phyloP scores from a whole-genome alignment of 805 yeast species.

The Kazachstania psychrophila region DNA sequence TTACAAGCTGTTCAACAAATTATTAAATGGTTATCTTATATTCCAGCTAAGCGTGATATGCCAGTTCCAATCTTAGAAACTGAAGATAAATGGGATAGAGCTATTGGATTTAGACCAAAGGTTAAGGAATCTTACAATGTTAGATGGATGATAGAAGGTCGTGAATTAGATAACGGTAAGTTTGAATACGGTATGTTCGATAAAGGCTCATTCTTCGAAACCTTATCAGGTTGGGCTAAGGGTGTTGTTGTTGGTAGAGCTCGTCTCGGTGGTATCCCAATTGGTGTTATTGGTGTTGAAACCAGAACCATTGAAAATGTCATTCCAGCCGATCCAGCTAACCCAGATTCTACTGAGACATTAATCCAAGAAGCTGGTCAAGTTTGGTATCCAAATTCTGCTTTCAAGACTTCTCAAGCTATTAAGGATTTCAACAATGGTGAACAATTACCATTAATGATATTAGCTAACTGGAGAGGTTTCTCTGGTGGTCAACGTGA shows the following conservation, averaged over 20 bases:
- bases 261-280: slow-evolving; percentile 95
- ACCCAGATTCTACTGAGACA: slow-evolving; percentile 85
- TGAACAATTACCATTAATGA: slow-evolving; percentile 95
- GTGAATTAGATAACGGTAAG: slow-evolving; percentile 42
- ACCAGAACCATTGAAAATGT: slow-evolving; percentile 82
- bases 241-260: slow-evolving; percentile 99
- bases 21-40: slow-evolving; percentile 89
- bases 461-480: slow-evolving; percentile 99
- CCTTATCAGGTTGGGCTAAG: slow-evolving; percentile 95
- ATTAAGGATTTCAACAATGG: slow-evolving; percentile 96
- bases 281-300: slow-evolving; percentile 97
- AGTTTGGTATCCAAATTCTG: slow-evolving; percentile 99
- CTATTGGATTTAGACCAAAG: slow-evolving; percentile 69
- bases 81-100: slow-evolving; percentile 89
- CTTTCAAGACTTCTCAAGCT: slow-evolving; percentile 98
- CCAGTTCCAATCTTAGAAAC: slow-evolving; percentile 85
- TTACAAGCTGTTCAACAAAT: slow-evolving; percentile 93
- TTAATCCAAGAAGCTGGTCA: slow-evolving; percentile 94
- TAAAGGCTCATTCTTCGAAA: slow-evolving; percentile 87
- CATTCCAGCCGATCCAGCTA: slow-evolving; percentile 97
- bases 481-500: slow-evolving; percentile 99
- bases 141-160: slow-evolving; percentile 90
- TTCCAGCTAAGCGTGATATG: slow-evolving; percentile 81
- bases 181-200: slow-evolving; percentile 89
- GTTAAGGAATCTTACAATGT: slow-evolving; percentile 75